Base-by-base conservation (phyloP, 768 basidiomycete genomes). In the Lyophyllum shimeji region DNA sequence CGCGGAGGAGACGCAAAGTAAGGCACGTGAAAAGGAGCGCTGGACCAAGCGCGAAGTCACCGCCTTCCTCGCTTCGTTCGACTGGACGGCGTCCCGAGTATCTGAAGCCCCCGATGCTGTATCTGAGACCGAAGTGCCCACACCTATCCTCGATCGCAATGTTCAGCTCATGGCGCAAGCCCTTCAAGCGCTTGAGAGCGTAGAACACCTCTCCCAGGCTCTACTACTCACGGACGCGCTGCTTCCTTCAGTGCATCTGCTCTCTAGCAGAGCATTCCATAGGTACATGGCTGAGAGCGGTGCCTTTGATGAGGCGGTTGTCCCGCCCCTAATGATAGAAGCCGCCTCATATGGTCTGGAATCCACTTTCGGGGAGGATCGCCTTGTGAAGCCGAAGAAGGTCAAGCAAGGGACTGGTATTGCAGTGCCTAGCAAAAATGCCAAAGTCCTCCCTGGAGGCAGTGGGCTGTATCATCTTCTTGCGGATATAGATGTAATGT, bases 121-220 rank as follows among this genome's bases (percentile, higher is more conserved):
- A 44, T 50, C 23, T 8, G 51, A 55, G 2, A 40, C 54, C 24
- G 57, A 52, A 20, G 63, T 65, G 21, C 58, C 57, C 0, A 76
- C 80, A 5, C 73, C 76, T 0, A 70, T 86, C 21, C 66, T 69
- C 18, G 83, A 88, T 64, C 76, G 89, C 5, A 81, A 84, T 62
- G 71, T 90, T 42, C 90, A 91, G 61, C 76, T 92, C 15, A 73
- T 76, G 49, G 87, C 89, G 0, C 90, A 93, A 60, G 64, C 81
- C 12, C 68, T 84, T 3, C 76, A 78, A 65, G 79, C 87, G 4
- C 62, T 85, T 6, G 86, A 89, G 56, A 76, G 77, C 31, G 74
- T 90, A 43, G 80, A 81, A 24, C 76, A 82, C 44, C 74, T 93
- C 17, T 74, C 82, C 0, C 83, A 91, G 61, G 76, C 81, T 13